phyloP scores from a whole-genome alignment of 1,139 yeast species.

The Scheffersomyces illinoinensis region DNA sequence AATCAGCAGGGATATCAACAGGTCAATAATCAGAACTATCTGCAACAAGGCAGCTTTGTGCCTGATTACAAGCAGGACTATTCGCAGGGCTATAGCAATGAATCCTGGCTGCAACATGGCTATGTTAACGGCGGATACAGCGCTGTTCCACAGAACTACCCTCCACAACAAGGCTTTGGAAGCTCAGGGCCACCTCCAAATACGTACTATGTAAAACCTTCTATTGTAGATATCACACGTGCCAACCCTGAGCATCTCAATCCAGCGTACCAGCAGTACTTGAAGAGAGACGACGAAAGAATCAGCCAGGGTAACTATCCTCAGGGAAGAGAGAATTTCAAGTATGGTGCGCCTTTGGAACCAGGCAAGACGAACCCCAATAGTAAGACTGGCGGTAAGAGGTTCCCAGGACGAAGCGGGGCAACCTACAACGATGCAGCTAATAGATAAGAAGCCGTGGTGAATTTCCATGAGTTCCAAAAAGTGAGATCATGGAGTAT shows the following conservation, averaged over 20 bases:
- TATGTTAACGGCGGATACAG: constrained; percentile 1
- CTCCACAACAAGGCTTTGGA: not conserved
- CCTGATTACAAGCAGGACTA: not conserved
- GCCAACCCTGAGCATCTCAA: constrained; percentile 39
- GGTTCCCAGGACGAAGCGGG: constrained; percentile 43
- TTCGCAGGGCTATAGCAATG: not conserved
- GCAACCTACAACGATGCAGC: constrained; percentile 44
- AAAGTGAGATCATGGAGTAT: not conserved
- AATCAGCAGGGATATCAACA: not conserved
- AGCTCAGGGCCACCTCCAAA: constrained; percentile 15
- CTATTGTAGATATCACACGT: constrained; percentile 35
- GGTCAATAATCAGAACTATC: not conserved
- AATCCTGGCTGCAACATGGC: constrained; percentile 2
- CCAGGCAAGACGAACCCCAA: constrained; percentile 25
- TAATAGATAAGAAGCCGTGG: constrained; percentile 16
- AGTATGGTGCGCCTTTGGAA: constrained; percentile 40
- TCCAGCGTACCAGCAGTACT: constrained; percentile 39
- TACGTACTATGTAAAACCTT: constrained; percentile 34
- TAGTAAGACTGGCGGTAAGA: constrained; percentile 26
- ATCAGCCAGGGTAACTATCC: constrained; percentile 36
- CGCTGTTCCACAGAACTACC: not conserved
- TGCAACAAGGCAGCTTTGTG: not conserved
- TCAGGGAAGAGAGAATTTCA: constrained; percentile 20
- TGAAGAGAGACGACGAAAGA: constrained; percentile 34
- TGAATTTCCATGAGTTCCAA: not conserved